These are phyloP conservation scores for Lolium rigidum DNA, from an alignment of 176 grass and related monocot genomes.

Conservation along the genomic window DNA sequence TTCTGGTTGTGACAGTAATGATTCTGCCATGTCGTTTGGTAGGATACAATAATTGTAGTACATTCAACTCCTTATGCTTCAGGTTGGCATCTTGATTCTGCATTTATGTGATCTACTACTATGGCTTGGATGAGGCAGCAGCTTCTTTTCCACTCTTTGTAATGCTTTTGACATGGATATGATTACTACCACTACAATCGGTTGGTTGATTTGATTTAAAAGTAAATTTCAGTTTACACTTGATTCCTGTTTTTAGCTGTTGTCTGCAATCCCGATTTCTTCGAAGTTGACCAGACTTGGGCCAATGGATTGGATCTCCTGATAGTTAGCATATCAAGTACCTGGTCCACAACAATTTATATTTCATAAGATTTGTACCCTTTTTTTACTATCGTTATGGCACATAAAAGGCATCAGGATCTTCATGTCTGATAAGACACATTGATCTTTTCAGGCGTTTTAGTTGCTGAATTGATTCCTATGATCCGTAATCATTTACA, in stretches of 20 bases:
- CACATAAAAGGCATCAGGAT: neutral
- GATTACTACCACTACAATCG: neutral
- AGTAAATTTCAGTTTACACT: neutral
- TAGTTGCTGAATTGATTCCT: slow-evolving; percentile 81
- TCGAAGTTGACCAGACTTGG: neutral
- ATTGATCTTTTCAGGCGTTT: slow-evolving; percentile 74
- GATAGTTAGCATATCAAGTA: slow-evolving; percentile 15
- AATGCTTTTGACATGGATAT: neutral
- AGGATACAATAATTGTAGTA: slow-evolving; percentile 16
- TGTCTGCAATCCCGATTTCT: neutral
- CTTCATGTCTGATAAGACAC: slow-evolving; percentile 28
- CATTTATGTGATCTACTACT: neutral
- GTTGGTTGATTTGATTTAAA: neutral
- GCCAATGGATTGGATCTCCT: neutral
- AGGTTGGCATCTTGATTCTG: neutral
- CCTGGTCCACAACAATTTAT: slow-evolving; percentile 9
- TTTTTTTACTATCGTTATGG: neutral
- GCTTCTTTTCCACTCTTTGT: neutral
- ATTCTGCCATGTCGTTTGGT: neutral
- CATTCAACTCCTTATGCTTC: slow-evolving; percentile 27
- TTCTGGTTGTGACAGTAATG: slow-evolving; percentile 31
- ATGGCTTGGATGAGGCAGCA: neutral
- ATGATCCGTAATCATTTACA: slow-evolving; percentile 65
- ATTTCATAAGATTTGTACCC: slow-evolving; percentile 7
- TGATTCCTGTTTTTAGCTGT: neutral